Conservation (phyloP, 1,284 basidiomycete genomes). For the Boletus smithii region DNA sequence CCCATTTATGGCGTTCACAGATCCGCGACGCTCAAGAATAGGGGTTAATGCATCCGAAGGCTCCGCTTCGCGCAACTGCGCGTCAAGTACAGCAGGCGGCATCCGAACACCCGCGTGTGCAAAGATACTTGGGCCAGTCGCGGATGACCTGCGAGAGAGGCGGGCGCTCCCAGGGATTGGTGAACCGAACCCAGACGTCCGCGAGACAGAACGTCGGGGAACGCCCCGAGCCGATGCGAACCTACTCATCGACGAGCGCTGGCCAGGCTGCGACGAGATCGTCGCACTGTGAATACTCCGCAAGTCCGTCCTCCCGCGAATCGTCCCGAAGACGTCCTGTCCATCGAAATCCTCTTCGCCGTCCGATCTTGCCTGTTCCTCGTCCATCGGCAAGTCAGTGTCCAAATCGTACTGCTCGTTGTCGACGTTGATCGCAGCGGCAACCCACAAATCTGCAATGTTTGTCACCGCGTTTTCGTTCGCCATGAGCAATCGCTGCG, state of each 20-base stretch:
- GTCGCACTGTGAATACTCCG: slow-evolving; percentile 10
- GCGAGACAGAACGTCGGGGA: slow-evolving; percentile 24
- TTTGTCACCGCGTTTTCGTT: slow-evolving; percentile 89
- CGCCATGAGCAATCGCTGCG: slow-evolving; percentile 86
- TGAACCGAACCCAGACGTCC: slow-evolving; percentile 33
- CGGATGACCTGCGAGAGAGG: slow-evolving; percentile 51
- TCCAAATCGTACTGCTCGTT: slow-evolving; percentile 37
- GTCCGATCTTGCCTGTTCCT: slow-evolving; percentile 18
- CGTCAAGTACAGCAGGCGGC: slow-evolving; percentile 67
- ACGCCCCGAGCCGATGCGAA: slow-evolving; percentile 10
- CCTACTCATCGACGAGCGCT: slow-evolving; percentile 16
- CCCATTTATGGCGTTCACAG: slow-evolving; percentile 4
- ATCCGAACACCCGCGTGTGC: slow-evolving; percentile 73
- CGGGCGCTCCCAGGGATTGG: slow-evolving; percentile 30
- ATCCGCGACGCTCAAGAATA: slow-evolving; percentile 44
- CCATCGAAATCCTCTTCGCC: slow-evolving; percentile 34
- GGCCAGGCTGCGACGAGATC: slow-evolving; percentile 14
- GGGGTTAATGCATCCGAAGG: slow-evolving; percentile 45
- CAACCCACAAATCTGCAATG: slow-evolving; percentile 91
- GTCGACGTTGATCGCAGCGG: slow-evolving; percentile 87
- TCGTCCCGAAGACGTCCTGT: slow-evolving; percentile 26
- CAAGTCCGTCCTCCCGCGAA: slow-evolving; percentile 21
- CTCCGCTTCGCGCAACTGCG: slow-evolving; percentile 47
- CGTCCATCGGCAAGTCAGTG: slow-evolving; percentile 16
- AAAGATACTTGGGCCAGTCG: slow-evolving; percentile 69